phyloP scores from a whole-genome alignment of 1,284 basidiomycete genomes.

The Puccinia hordei region DNA sequence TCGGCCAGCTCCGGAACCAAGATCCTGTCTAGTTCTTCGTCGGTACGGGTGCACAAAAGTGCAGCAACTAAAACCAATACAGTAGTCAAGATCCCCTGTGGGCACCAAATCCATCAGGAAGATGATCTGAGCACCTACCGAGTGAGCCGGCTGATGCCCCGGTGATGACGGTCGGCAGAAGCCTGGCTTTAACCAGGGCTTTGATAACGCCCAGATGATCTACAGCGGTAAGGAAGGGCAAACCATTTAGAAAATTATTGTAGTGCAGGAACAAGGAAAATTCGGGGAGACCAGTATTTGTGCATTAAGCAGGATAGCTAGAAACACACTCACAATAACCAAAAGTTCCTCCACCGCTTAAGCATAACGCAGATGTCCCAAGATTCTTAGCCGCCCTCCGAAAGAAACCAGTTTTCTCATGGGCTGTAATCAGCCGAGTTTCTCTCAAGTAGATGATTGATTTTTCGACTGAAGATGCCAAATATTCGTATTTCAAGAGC shows the following conservation, averaged over 20 bases:
- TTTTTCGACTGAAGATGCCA: conserved; percentile 54
- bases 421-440: conserved; percentile 71
- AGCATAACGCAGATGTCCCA: conserved; percentile 84
- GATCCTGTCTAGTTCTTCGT: conserved; percentile 78
- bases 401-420: conserved; percentile 92
- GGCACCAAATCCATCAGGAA: not conserved
- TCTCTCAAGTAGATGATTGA: conserved; percentile 71
- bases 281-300: conserved; percentile 55
- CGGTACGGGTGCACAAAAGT: conserved; percentile 80
- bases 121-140: conserved; percentile 54
- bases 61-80: conserved; percentile 61
- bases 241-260: not conserved
- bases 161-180: conserved; percentile 82
- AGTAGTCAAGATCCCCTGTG: not conserved
- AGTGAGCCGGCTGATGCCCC: conserved; percentile 93
- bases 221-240: conserved; percentile 60
- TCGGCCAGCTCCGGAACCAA: conserved; percentile 80
- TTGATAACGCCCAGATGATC: conserved; percentile 86
- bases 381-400: conserved; percentile 83
- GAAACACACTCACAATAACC: conserved; percentile 68
- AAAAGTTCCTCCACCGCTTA: conserved; percentile 90
- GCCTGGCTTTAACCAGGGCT: conserved; percentile 81
- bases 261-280: not conserved
- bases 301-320: conserved; percentile 42
- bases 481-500: no score